Base-by-base conservation (phyloP, 2,329 filamentous ascomycete species). In the Byssochlamys sp. region DNA sequence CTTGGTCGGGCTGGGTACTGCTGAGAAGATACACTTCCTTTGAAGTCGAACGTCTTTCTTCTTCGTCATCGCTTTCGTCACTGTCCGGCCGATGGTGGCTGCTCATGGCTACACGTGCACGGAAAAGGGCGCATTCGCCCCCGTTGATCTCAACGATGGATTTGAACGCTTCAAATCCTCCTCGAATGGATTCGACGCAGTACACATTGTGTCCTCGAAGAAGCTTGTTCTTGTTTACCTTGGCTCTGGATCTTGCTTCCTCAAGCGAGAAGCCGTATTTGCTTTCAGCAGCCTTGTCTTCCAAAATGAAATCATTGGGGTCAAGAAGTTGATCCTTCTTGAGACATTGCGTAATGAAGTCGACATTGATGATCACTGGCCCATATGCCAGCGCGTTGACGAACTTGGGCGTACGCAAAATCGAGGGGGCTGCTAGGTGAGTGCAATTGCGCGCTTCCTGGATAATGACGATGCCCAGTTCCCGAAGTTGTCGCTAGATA, bases 361-460 rank as follows among this genome's bases (percentile, higher is more conserved):
- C 80, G 0, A 87, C 88, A 52, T 85, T 85, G 56, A 97, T 81
- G 50, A 97, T 83, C 1, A 83, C 81, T 0, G 91, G 90, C 0
- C 89, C 91, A 59, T 84, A 85, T 19, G 94, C 91, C 28, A 99
- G 77, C 11, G 91, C 90, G 60, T 87, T 88, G 54, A 97, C 85
- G 69, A 99, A 99, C 69, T 99, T 99, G 70, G 90, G 85, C 0
- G 94, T 99, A 39, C 94, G 87, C 33, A 96, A 84, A 60, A 97
- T 84, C 49, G 85, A 83, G 0, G 92, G 94, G 2, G 92, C 92
- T 33, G 90, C 91, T 10, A 99, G 82, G 69, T 95, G 89, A 65
- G 92, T 89, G 69, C 90, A 94, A 51, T 84, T 81, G 53, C 83
- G 82, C 27, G 85, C 84, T 67, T 96, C 89, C 64, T 87, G 81